Evolutionary conservation across 106 monocot species (phyloP), one percentile per base, ranked within the genome.

Genomic region (Dactylorhiza incarnata): DNA sequence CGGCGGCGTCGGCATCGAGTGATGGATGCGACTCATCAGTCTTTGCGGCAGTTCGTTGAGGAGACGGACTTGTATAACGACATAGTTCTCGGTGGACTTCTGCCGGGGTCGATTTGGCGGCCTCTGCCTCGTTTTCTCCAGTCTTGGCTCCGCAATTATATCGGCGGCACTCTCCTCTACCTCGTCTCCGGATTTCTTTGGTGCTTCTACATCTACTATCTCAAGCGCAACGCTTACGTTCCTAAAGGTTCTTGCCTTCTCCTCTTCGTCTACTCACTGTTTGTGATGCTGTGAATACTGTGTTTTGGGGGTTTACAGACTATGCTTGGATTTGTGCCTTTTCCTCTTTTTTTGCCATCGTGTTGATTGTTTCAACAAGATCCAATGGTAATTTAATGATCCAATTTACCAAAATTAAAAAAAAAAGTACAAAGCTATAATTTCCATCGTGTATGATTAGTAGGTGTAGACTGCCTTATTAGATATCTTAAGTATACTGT

Each of bases 201-300:
- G 88, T 82, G 80, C 75, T 85, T 87, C 80, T 87, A 85, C 75
- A 82, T 90, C 78, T 90, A 90, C 75, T 77, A 79, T 83, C 78
- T 71, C 66, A 87, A 87, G 81, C 83, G 81, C 76, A 83, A 85
- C 46, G 83, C 80, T 45, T 86, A 91, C 76, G 4, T 91, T 29
- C 85, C 83, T 26, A 91, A 91, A 84, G 91, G 91, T 87, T 25
- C 37, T 19, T 71, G 90, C 85, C 15, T 19, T n/a, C 48, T 23
- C 23, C 16, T 62, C 52, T 48, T 9, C 51, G 48, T 24, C 1
- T 62, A 23, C 20, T 62, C 61, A 3, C 61, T 19, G 22, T 0
- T 62, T n/a, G n/a, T n/a, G n/a, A n/a, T n/a, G n/a, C n/a, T 22
- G 61, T 62, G 20, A 23, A 8, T 52, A 0, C 14, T 52, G 51